phyloP scores from a whole-genome alignment of 441 rosid species.

The Capsella rubella region DNA sequence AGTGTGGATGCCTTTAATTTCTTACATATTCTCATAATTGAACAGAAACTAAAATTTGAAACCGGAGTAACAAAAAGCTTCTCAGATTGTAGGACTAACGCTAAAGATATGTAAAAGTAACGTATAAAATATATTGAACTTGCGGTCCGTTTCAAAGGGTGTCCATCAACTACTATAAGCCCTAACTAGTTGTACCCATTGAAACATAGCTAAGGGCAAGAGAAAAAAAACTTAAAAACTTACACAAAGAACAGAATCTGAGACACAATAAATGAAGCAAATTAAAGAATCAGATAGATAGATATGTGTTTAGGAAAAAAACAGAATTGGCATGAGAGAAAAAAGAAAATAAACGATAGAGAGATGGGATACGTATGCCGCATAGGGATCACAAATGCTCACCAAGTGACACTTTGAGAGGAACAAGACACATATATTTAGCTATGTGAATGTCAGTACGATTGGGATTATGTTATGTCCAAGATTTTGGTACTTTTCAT shows the following conservation, averaged over 20 bases:
- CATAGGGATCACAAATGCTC: slow-evolving; percentile 52
- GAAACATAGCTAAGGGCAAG: slow-evolving; percentile 31
- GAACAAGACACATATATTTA: slow-evolving; percentile 34
- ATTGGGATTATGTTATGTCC: slow-evolving; percentile 53
- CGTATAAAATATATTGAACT: background rate
- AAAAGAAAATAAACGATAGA: slow-evolving; percentile 48
- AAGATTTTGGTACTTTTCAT: slow-evolving; percentile 61
- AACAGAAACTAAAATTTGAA: background rate
- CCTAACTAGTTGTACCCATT: slow-evolving; percentile 36
- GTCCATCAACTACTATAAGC: slow-evolving; percentile 27
- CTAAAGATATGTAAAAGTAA: slow-evolving; percentile 6
- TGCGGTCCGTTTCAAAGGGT: slow-evolving; percentile 10
- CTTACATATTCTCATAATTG: background rate
- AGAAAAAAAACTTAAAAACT: background rate
- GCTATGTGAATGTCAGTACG: slow-evolving; percentile 42
- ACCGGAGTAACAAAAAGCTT: background rate
- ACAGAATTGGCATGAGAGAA: slow-evolving; percentile 37
- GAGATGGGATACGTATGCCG: slow-evolving; percentile 69
- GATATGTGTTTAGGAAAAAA: slow-evolving; percentile 27
- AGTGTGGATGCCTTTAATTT: background rate
- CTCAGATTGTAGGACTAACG: background rate
- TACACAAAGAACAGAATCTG: slow-evolving; percentile 34
- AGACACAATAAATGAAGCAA: slow-evolving; percentile 32
- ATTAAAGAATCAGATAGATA: slow-evolving; percentile 22
- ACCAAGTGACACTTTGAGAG: slow-evolving; percentile 41